Percentiles rank a stretch among this genome's conserved stretches.
These are phyloP conservation scores for Austroboletus festivus DNA, from an alignment of 768 basidiomycete genomes.

Conservation along the genomic window DNA sequence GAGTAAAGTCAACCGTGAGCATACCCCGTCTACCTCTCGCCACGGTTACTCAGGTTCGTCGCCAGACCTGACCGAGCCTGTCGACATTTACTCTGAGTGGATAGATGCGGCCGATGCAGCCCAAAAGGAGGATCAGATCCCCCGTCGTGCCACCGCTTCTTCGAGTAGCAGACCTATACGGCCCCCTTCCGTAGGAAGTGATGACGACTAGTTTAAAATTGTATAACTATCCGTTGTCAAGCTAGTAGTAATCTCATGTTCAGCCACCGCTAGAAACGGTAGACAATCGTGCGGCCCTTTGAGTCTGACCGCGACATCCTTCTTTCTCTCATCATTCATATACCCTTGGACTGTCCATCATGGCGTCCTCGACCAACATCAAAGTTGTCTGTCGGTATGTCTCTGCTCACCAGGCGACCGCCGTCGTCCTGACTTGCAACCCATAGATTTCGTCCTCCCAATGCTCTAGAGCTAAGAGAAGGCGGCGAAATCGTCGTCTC, in stretches of 20 bases:
- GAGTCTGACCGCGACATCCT: constrained; percentile 16
- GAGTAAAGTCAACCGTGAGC: constrained; percentile 81
- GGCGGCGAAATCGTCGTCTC: constrained; percentile 86
- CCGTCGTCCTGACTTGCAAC: constrained; percentile 6
- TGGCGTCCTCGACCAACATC: constrained; percentile 82
- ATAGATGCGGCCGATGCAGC: constrained; percentile 86
- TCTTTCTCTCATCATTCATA: constrained; percentile 8
- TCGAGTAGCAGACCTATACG: constrained; percentile 54
- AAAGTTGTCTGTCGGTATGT: constrained; percentile 98
- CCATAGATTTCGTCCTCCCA: constrained; percentile 88
- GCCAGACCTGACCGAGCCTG: constrained; percentile 79
- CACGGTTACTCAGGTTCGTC: constrained; percentile 12
- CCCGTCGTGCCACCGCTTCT: constrained; percentile 49
- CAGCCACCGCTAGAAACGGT: constrained; percentile 32
- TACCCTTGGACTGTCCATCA: constrained; percentile 39
- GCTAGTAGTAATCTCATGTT: constrained; percentile 6
- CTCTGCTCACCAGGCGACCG: constrained; percentile 8
- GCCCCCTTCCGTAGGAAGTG: constrained; percentile 39
- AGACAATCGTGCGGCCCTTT: constrained; percentile 19
- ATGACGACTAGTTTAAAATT: constrained; percentile 43
- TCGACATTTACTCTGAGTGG: constrained; percentile 91
- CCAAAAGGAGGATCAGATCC: constrained; percentile 55
- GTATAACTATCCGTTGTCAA: constrained; percentile 17
- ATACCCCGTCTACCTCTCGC: not conserved
- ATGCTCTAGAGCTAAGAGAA: constrained; percentile 85